phyloP scores from a whole-genome alignment of 2,329 filamentous ascomycete species.

The Pseudocercospora cruenta region DNA sequence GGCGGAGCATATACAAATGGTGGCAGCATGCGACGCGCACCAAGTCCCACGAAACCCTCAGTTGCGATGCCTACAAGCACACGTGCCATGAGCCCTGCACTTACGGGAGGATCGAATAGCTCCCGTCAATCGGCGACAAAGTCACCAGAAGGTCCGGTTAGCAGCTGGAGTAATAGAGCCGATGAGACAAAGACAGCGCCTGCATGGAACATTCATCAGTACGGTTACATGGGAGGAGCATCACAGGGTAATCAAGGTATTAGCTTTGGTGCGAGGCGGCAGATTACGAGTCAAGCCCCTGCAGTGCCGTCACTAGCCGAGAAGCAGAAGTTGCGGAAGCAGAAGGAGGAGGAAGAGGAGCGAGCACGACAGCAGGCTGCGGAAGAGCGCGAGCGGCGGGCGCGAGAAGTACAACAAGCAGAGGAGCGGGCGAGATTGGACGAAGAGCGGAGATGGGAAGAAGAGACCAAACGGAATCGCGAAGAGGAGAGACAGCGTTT shows the following conservation, averaged over 20 bases:
- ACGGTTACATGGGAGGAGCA: conserved; percentile 96
- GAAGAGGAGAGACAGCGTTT: conserved; percentile 63
- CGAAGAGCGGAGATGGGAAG: conserved; percentile 70
- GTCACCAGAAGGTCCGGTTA: conserved; percentile 62
- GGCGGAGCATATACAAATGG: conserved; percentile 28
- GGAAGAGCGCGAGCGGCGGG: conserved; percentile 57
- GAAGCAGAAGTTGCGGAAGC: conserved; percentile 71
- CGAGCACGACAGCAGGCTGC: conserved; percentile 49
- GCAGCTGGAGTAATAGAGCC: conserved; percentile 85
- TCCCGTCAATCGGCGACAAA: conserved; percentile 51
- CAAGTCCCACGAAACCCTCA: conserved; percentile 35
- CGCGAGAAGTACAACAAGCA: conserved; percentile 58
- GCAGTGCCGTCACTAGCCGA: conserved; percentile 79
- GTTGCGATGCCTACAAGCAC: conserved; percentile 33
- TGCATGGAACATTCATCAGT: conserved; percentile 98
- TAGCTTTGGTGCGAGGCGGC: conserved; percentile 84
- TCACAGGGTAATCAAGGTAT: conserved; percentile 95
- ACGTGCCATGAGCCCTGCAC: conserved; percentile 49
- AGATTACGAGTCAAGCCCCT: conserved; percentile 85
- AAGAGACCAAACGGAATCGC: conserved; percentile 63
- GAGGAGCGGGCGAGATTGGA: conserved; percentile 64
- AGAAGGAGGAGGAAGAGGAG: conserved; percentile 61
- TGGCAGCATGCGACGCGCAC: conserved; percentile 24
- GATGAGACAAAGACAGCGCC: conserved; percentile 82
- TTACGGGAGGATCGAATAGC: conserved; percentile 60